These are phyloP conservation scores for Selaginella moellendorffii DNA, from an alignment of 75 land plant genomes.

Conservation along the genomic window DNA sequence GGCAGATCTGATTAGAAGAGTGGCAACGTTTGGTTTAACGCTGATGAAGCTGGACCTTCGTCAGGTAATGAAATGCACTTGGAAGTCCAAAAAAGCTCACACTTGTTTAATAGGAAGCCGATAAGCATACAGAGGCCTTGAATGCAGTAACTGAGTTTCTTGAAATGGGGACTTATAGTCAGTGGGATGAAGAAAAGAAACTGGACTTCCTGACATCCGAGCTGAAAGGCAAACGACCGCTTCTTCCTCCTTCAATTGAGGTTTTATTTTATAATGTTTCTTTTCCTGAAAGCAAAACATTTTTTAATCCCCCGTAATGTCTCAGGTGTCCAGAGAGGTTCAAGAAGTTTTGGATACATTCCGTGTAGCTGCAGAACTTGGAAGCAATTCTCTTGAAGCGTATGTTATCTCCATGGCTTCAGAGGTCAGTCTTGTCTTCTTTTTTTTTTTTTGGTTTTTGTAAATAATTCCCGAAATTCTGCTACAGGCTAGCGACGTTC, in stretches of 20 bases:
- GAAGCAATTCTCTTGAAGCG: conserved; percentile 77
- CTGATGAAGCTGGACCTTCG: conserved; percentile 6
- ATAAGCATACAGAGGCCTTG: conserved; percentile 3
- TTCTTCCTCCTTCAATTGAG: not conserved
- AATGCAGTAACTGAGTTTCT: conserved; percentile 9
- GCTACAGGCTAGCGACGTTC: conserved; percentile 82
- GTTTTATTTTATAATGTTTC: not conserved
- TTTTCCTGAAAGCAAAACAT: not conserved
- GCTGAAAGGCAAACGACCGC: conserved; percentile 7
- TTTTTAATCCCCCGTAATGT: too few relatives aligned
- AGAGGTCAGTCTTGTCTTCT: conserved; percentile 28
- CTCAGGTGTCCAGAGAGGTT: not conserved
- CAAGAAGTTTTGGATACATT: conserved; percentile 5
- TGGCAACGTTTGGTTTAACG: conserved; percentile 7
- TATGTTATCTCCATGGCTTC: conserved; percentile 98
- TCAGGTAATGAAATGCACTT: not conserved
- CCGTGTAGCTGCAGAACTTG: conserved; percentile 36
- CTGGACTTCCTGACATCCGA: not conserved
- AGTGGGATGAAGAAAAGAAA: conserved; percentile 10
- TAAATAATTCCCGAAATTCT: not conserved
- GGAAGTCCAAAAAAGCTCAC: not conserved
- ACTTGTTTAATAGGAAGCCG: conserved; percentile 3
- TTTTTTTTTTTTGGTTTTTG: not conserved
- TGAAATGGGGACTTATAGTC: not conserved
- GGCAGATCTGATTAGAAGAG: conserved; percentile 2